Evolutionary conservation across 139 green algal genomes (phyloP).

Genomic region (Tetradesmus lagerheimii): DNA sequence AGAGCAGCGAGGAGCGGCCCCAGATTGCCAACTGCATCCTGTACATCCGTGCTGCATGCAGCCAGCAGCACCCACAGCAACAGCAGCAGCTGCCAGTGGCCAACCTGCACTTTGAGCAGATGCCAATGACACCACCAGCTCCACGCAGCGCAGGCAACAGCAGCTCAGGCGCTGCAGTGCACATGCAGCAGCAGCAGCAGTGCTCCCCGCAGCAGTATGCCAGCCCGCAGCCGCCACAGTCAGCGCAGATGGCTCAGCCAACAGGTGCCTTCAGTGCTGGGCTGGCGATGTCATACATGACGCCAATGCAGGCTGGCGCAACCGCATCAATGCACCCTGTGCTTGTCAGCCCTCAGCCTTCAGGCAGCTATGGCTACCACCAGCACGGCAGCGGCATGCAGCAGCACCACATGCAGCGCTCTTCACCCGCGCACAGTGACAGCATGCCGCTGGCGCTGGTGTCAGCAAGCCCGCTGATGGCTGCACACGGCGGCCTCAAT

Average conservation of each 20-base stretch:
- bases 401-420: neutral
- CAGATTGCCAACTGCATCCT: constrained; percentile 76
- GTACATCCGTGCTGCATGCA: constrained; percentile 48
- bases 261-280: neutral
- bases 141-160: neutral
- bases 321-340: neutral
- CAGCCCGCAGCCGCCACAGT: neutral
- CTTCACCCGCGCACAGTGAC: neutral
- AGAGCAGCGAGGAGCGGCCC: constrained; percentile 59
- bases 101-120: neutral
- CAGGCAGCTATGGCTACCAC: neutral
- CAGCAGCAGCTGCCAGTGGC: constrained; percentile 9
- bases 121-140: neutral
- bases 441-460: neutral
- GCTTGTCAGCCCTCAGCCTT: neutral
- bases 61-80: constrained; percentile 1
- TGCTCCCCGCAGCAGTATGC: neutral
- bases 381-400: neutral
- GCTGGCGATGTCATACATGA: neutral
- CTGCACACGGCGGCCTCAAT: constrained; percentile 4
- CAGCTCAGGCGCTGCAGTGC: neutral
- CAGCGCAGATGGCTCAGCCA: neutral
- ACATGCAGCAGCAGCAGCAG: constrained; percentile 6
- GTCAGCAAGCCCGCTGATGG: constrained; percentile 34
- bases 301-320: neutral